Base-by-base conservation (phyloP, 805 yeast species). In the Scheffersomyces ergatensis region DNA sequence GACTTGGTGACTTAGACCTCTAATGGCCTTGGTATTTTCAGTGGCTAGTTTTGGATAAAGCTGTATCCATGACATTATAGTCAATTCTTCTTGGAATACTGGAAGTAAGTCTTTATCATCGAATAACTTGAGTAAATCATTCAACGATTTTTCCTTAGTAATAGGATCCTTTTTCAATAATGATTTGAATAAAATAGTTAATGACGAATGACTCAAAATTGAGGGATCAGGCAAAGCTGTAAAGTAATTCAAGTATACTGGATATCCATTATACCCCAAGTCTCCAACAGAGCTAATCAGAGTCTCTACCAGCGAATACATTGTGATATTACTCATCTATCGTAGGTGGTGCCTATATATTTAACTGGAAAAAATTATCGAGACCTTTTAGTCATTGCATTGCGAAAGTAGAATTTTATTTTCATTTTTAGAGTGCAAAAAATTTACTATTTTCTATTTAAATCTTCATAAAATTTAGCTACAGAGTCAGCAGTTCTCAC, bases 111-210 rank as follows among this genome's bases (percentile, higher is more conserved):
- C 44, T 4, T 51, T 44, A 24, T 57, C 43, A 2, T 77, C 46
- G 2, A 70, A 51, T 23, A 84, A 55, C 6, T 45, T 45, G 24
- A 55, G 42, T 34, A 69, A 53, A 32, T 85, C 95, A 5, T 49
- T 56, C 19, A 89, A 65, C 1, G 93, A 89, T 55, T 83, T 86
- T 50, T 88, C 96, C 54, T 82, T 85, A 0, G 98, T 92, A n/a
- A 80, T 82, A 5, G 83, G 76, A 53, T 89, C 96, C 54, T 85
- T 78, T 60, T 89, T 90, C 57, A 84, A 57, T 37, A 90, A 60
- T 8, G 85, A 78, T 56, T 85, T 89, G 68, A 89, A 84, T n/a
- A 82, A 67, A 9, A 89, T 66, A 33, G 76, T 75, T 41, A 85
- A 59, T 34, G 74, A 74, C 7, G 85, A 78, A 36, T 60, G 59